Percentiles rank a stretch among this genome's conserved stretches.
phyloP scores from a whole-genome alignment of 106 monocot genomes.

The Acanthochlamys bracteata region DNA sequence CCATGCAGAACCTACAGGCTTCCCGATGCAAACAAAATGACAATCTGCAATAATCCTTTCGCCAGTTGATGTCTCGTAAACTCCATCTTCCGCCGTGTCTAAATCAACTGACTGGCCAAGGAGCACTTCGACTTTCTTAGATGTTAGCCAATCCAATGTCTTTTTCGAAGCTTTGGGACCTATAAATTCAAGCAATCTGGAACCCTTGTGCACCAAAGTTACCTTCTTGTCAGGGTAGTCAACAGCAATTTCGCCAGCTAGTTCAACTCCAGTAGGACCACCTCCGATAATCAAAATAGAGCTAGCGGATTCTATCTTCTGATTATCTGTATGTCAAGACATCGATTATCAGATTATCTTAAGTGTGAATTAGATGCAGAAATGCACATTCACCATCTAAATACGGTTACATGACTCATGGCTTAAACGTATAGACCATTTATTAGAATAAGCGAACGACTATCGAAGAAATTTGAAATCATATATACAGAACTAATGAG shows the following conservation, averaged over 20 bases:
- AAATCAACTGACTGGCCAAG: constrained; percentile 20
- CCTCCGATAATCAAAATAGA: constrained; percentile 33
- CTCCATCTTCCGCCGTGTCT: constrained; percentile 11
- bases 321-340: constrained; percentile 14
- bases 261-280: constrained; percentile 28
- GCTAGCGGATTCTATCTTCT: constrained; percentile 17
- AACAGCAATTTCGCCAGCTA: constrained; percentile 26
- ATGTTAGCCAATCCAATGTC: constrained; percentile 20
- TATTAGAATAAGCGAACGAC: no score
- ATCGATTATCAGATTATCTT: no score
- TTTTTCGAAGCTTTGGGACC: constrained; percentile 25
- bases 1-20: constrained; percentile 22
- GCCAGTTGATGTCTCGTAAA: constrained; percentile 17
- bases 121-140: constrained; percentile 19
- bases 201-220: constrained; percentile 22
- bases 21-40: constrained; percentile 27
- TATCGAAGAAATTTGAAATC: no score
- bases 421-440: no score
- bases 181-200: constrained; percentile 20
- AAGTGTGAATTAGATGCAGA: no score
- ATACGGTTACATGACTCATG: no score
- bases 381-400: no score
- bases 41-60: constrained; percentile 22
- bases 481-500: no score
- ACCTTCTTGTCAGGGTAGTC: constrained; percentile 32